Base-by-base conservation (phyloP, 192 early-diverging fungal genomes). In the Phycomyces blakesleeanus region DNA sequence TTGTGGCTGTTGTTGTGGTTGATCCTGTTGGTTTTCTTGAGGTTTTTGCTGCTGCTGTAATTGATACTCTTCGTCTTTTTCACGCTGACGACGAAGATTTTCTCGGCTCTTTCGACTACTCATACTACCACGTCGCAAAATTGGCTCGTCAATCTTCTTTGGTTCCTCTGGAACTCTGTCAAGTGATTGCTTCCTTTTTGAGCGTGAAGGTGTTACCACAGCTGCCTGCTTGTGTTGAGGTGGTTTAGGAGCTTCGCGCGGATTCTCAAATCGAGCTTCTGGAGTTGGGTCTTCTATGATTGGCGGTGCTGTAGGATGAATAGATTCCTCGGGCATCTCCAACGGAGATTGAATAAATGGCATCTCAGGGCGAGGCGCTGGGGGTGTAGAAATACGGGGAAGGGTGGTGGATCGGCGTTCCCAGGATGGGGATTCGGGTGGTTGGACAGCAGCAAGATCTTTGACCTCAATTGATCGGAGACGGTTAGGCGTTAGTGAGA, bases 391-490 rank as follows among this genome's bases (percentile, higher is more conserved):
- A 20, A 69, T 8, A 29, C 59, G 54, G 16, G 60, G 60, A 29
- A 53, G 40, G 37, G 67, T 50, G 21, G 60, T 50, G 14, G 67
- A 61, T 4, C 67, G 59, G 5, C 67, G 67, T 40, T 69, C 55
- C 67, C 67, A 69, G 20, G 59, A 34, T 42, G 38, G 53, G 5
- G 38, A 38, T 10, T 52, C 34, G 7, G 59, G 53, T 15, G 16
- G 20, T 11, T 25, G 24, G 2, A 52, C 66, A 20, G 47, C 67
- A 26, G 51, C 61, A 34, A 59, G 69, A 42, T 72, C 64, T 14
- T 79, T 72, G 15, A 84, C 72, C 54, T 84, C 83, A 55, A 84
- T 84, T 0, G 83, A 80, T n/a, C 69, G 73, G 22, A 84, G 60
- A 61, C 83, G 69, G 53, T 81, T 82, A 14, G 83, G 83, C 15